These are phyloP conservation scores for Lactifluus echinatus DNA, from an alignment of 768 basidiomycete genomes.

Conservation along the genomic window DNA sequence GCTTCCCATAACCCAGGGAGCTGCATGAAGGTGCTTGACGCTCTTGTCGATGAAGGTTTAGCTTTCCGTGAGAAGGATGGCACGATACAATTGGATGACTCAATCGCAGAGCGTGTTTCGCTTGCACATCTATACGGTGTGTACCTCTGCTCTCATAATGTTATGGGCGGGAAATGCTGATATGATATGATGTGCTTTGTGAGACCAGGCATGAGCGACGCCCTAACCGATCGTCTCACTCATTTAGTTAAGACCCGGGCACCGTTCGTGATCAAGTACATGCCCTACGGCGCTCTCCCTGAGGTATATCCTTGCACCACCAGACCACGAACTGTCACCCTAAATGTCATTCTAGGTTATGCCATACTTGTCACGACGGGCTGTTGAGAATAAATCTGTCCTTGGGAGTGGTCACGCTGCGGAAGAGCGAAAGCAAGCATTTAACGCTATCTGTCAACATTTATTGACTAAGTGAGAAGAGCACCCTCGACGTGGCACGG, in stretches of 20 bases:
- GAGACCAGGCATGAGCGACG: slow-evolving; percentile 72
- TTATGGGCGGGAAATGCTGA: not conserved
- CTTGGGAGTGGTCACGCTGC: slow-evolving; percentile 64
- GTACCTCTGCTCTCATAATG: slow-evolving; percentile 18
- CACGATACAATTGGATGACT: slow-evolving; percentile 37
- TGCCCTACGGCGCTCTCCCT: slow-evolving; percentile 65
- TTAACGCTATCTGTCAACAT: slow-evolving; percentile 40
- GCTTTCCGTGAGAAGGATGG: slow-evolving; percentile 27
- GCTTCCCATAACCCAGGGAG: slow-evolving; percentile 83
- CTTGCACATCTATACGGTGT: slow-evolving; percentile 81
- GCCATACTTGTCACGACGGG: slow-evolving; percentile 83
- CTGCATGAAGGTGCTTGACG: slow-evolving; percentile 49
- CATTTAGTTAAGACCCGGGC: slow-evolving; percentile 38
- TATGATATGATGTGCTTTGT: not conserved
- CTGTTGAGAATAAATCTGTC: slow-evolving; percentile 89
- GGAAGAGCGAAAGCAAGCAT: slow-evolving; percentile 50
- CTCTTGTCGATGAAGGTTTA: slow-evolving; percentile 49
- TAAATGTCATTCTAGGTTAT: slow-evolving; percentile 46
- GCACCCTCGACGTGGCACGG: not conserved
- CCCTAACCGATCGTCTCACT: slow-evolving; percentile 64
- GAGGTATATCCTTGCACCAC: slow-evolving; percentile 36
- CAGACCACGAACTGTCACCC: slow-evolving; percentile 10
- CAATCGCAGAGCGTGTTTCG: slow-evolving; percentile 55
- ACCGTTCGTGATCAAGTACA: slow-evolving; percentile 80
- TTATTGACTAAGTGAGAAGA: not conserved